These are phyloP conservation scores for Globisporangium okanoganense DNA, from an alignment of 352 stramenopile genomes.

Conservation along the genomic window DNA sequence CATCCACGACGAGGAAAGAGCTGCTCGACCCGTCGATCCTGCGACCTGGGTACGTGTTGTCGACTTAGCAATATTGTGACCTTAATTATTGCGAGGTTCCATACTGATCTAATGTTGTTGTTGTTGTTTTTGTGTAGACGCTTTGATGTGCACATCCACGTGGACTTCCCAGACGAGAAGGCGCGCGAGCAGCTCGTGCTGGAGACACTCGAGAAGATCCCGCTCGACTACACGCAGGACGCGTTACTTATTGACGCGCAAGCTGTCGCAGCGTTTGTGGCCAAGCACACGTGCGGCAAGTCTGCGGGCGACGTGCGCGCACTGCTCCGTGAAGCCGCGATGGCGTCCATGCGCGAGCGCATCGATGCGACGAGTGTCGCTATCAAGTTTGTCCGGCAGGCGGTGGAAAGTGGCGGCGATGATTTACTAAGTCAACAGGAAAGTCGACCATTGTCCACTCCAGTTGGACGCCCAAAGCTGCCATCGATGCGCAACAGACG, in stretches of 20 bases:
- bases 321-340: constrained; percentile 73
- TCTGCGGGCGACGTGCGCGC: constrained; percentile 57
- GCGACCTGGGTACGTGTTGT: constrained; percentile 59
- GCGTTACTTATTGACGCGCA: constrained; percentile 25
- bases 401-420: constrained; percentile 10
- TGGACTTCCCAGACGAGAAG: constrained; percentile 55
- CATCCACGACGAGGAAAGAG: constrained; percentile 69
- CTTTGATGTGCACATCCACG: constrained; percentile 76
- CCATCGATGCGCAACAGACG: constrained; percentile 1
- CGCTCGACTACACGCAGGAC: constrained; percentile 47
- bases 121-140: constrained; percentile 31
- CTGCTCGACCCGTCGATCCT: constrained; percentile 85
- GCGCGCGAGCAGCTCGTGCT: constrained; percentile 47
- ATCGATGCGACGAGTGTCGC: constrained; percentile 40
- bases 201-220: constrained; percentile 44
- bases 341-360: constrained; percentile 67
- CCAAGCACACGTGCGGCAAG: constrained; percentile 43
- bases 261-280: constrained; percentile 43
- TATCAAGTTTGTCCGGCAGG: constrained; percentile 33
- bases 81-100: neutral
- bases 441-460: neutral
- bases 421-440: constrained; percentile 7
- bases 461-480: neutral
- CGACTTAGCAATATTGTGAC: neutral
- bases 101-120: neutral